Evolutionary conservation across 1,139 yeast genomes (phyloP).

Genomic region (Blastobotrys arbuscula): DNA sequence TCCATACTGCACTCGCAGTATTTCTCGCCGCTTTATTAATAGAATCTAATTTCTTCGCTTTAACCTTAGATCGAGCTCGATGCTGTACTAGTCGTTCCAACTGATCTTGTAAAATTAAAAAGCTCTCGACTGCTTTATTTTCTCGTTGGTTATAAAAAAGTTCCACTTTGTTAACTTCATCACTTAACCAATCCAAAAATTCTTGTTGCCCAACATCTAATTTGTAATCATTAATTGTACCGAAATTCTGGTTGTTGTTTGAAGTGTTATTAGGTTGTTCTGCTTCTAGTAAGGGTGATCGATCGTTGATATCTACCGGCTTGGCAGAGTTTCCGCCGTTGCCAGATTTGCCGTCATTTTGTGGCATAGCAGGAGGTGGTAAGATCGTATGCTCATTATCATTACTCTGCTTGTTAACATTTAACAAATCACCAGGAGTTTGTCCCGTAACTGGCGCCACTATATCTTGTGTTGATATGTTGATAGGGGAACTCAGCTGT

Average conservation of each 20-base stretch:
- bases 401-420: background rate
- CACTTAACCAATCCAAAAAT: slow-evolving; percentile 58
- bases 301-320: slow-evolving; percentile 20
- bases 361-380: background rate
- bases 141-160: slow-evolving; percentile 56
- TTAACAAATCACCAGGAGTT: background rate
- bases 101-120: slow-evolving; percentile 61
- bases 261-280: background rate
- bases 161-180: slow-evolving; percentile 55
- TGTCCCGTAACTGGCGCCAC: background rate
- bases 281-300: slow-evolving; percentile 28
- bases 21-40: slow-evolving; percentile 22
- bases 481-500: background rate
- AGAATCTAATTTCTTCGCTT: slow-evolving; percentile 18
- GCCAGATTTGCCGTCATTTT: background rate
- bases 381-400: background rate
- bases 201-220: slow-evolving; percentile 25
- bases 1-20: slow-evolving; percentile 21
- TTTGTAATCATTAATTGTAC: background rate
- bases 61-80: slow-evolving; percentile 27
- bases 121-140: slow-evolving; percentile 54
- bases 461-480: background rate
- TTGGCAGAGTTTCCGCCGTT: background rate
- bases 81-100: slow-evolving; percentile 59
- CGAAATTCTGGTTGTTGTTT: background rate